Percentiles rank a stretch among this genome's conserved stretches.
phyloP scores from a whole-genome alignment of 306 rosid species.

The Gastrolobium bilobum region DNA sequence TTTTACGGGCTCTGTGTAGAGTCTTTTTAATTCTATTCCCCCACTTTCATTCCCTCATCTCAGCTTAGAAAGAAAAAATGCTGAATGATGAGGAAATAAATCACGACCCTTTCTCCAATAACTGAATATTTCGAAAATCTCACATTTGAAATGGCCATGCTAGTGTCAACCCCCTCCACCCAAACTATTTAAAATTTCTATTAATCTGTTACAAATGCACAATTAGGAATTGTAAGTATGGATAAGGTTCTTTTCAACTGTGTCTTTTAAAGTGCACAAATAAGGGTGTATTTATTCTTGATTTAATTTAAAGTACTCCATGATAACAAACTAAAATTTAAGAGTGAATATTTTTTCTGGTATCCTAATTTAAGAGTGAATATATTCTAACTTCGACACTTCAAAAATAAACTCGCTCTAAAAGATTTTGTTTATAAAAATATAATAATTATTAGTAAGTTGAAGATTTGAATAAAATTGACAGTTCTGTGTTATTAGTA shows the following conservation, averaged over 20 bases:
- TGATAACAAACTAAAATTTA: too few species aligned
- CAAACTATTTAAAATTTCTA: not conserved
- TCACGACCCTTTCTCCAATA: not conserved
- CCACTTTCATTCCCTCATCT: not conserved
- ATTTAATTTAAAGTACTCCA: too few species aligned
- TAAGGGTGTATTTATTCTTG: too few species aligned
- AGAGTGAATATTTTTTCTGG: too few species aligned
- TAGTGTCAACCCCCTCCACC: not conserved
- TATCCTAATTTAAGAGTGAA: too few species aligned
- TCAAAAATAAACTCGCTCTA: too few species aligned
- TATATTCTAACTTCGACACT: too few species aligned
- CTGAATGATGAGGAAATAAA: not conserved
- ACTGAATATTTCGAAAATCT: not conserved
- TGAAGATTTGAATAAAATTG: not conserved
- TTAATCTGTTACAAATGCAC: not conserved
- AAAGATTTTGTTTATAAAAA: too few species aligned
- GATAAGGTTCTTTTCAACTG: too few species aligned
- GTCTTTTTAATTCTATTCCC: not conserved
- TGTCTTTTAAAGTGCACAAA: too few species aligned
- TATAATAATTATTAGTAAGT: not conserved
- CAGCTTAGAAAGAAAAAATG: not conserved
- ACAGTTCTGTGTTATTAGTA: not conserved
- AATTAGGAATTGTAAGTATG: not conserved
- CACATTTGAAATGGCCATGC: not conserved
- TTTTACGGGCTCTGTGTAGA: not conserved